Conservation (phyloP, 2,329 filamentous ascomycete species). For the Colletotrichum sp. region DNA sequence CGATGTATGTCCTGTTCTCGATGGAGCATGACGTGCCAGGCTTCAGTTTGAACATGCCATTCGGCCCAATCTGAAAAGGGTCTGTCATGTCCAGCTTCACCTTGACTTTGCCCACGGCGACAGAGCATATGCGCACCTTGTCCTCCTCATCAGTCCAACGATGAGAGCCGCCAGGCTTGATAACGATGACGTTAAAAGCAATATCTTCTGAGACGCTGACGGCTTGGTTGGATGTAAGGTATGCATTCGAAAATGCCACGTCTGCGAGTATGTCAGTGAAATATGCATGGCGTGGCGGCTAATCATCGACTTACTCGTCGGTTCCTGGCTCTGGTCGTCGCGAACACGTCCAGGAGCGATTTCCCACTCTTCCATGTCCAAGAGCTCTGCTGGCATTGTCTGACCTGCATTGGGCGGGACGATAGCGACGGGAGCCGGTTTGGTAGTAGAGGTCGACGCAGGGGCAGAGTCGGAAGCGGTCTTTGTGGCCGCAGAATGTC, state of each 20-base stretch:
- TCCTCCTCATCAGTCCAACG: constrained; percentile 32
- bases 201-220: constrained; percentile 41
- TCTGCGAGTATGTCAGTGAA: constrained; percentile 29
- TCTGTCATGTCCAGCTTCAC: constrained; percentile 38
- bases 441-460: not conserved
- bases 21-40: constrained; percentile 41
- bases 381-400: not conserved
- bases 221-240: constrained; percentile 40
- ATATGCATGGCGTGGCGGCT: too few species aligned
- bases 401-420: not conserved
- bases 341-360: constrained; percentile 46
- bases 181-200: constrained; percentile 42
- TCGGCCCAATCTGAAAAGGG: constrained; percentile 45
- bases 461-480: not conserved
- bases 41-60: constrained; percentile 49
- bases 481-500: not conserved
- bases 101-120: constrained; percentile 45
- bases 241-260: constrained; percentile 48
- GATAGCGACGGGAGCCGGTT: not conserved
- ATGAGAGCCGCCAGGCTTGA: constrained; percentile 42
- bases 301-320: constrained; percentile 37
- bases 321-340: constrained; percentile 25
- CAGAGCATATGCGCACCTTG: constrained; percentile 42
- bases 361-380: constrained; percentile 51
- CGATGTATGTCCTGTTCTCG: constrained; percentile 48